phyloP scores from a whole-genome alignment of 306 rosid genomes.

The Castanea mollissima region DNA sequence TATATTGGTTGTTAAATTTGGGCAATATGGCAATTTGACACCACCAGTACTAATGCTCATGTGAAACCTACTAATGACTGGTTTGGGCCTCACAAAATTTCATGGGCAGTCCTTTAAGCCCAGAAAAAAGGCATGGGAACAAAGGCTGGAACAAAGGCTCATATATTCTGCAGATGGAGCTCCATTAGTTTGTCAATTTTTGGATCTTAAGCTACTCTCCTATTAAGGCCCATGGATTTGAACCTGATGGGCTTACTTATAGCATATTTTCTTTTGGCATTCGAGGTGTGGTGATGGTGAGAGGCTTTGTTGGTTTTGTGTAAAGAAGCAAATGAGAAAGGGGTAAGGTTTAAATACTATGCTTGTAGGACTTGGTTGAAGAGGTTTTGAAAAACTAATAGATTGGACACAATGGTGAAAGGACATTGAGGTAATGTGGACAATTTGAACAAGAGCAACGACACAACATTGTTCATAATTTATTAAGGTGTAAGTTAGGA shows the following conservation, averaged over 20 bases:
- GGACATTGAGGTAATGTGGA: slow-evolving; percentile 49
- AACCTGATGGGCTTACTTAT: slow-evolving; percentile 51
- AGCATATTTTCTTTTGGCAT: slow-evolving; percentile 50
- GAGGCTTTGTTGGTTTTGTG: slow-evolving; percentile 25
- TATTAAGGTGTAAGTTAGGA: too few species aligned
- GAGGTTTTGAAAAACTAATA: slow-evolving; percentile 66
- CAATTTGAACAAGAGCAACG: too few species aligned
- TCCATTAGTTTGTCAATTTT: too few species aligned
- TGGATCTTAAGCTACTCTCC: too few species aligned
- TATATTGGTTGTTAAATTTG: too few species aligned
- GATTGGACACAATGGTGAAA: slow-evolving; percentile 35
- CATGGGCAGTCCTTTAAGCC: background rate
- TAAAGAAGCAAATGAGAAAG: slow-evolving; percentile 33
- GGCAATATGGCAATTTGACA: too few species aligned
- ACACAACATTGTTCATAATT: too few species aligned
- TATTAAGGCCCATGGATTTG: slow-evolving; percentile 49
- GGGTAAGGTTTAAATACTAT: slow-evolving; percentile 36
- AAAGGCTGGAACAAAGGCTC: background rate
- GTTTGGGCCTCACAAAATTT: background rate
- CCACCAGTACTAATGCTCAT: too few species aligned
- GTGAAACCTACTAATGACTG: background rate
- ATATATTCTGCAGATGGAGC: too few species aligned
- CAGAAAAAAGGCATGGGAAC: background rate
- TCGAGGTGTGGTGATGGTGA: slow-evolving; percentile 29
- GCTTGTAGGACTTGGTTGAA: slow-evolving; percentile 53